These are phyloP conservation scores for Cutaneotrichosporon curvatum DNA, from an alignment of 1,284 basidiomycete species.

Conservation along the genomic window DNA sequence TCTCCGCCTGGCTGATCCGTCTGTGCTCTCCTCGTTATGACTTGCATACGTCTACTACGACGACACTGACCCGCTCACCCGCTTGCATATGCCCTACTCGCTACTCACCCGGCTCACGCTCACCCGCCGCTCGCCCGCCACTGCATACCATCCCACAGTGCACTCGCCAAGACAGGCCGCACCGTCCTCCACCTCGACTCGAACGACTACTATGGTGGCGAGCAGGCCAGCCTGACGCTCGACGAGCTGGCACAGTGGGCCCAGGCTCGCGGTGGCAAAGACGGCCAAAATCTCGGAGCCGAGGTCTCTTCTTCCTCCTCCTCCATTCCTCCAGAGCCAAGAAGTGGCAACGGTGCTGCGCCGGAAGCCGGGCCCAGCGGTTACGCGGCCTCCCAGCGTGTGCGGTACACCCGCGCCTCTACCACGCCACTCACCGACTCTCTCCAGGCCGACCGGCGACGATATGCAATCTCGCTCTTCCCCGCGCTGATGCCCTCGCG, in stretches of 20 bases:
- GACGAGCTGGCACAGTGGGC: slow-evolving; percentile 72
- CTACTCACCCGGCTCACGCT: not conserved
- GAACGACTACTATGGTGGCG: slow-evolving; percentile 76
- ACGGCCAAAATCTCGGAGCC: not conserved
- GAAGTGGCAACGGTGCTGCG: not conserved
- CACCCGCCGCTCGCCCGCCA: not conserved
- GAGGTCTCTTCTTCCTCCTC: slow-evolving; percentile 8
- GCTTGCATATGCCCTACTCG: no score
- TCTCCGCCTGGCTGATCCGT: slow-evolving; percentile 10
- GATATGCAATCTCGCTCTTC: slow-evolving; percentile 77
- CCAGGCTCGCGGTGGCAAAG: slow-evolving; percentile 27
- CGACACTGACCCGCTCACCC: slow-evolving; percentile 18
- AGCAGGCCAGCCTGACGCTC: slow-evolving; percentile 72
- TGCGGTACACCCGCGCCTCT: slow-evolving; percentile 16
- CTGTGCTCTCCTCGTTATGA: no score
- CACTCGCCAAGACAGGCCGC: slow-evolving; percentile 78
- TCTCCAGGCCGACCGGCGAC: slow-evolving; percentile 56
- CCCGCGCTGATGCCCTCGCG: slow-evolving; percentile 74
- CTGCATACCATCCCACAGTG: slow-evolving; percentile 51
- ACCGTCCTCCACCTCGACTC: slow-evolving; percentile 80
- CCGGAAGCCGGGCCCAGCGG: not conserved
- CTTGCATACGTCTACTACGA: no score
- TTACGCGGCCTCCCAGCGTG: not conserved
- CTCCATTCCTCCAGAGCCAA: not conserved
- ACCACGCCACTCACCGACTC: slow-evolving; percentile 47